Evolutionary conservation across 169 alveolate genomes (phyloP), one percentile per base, ranked within the genome.

Genomic region (Plasmodium falciparum): DNA sequence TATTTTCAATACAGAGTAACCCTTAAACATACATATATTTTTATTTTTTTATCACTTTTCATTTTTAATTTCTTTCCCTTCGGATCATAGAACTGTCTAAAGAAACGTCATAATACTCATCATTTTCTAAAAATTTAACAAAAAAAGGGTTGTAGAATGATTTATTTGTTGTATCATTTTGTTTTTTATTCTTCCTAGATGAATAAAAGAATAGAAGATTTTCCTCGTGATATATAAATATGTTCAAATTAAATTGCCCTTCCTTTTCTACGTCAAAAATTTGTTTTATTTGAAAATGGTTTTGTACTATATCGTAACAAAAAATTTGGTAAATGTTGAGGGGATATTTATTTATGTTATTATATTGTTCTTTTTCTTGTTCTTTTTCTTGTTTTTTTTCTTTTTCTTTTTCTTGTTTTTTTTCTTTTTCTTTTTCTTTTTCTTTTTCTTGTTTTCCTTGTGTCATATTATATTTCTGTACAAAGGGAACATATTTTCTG

Each of bases 271-370:
- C 66, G 8, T 66, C 15, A 59, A 29, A 65, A 7, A 65, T 66
- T 66, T 78, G 65, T 17, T 24, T 78, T 43, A 78, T 3, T 20
- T 65, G 61, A 47, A 45, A 63, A 24, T 26, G 20, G n/a, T 43
- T 70, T 78, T 65, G 78, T 22, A 20, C 26, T 47, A 78, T 33
- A 65, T 78, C 72, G 45, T 78, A 78, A n/a, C 89, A 78, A 65
- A 50, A 63, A 65, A 78, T 78, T 78, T 78, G 65, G 29, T 69
- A 50, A 45, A 78, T 45, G 65, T 78, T 66, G 59, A 65, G 67
- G 6, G 24, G 1, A 58, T 7, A 5, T 22, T 20, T 54, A 24
- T 78, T 54, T 17, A 3, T 52, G n/a, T 71, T 17, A n/a, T 54
- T n/a, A 13, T 54, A 13, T 17, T 6, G 5, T 54, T 54, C 20